Percentiles rank a stretch among this genome's conserved stretches.
Conservation (phyloP, 2,329 filamentous ascomycete genomes). For the Dryadomyces quercus-mongolicae region DNA sequence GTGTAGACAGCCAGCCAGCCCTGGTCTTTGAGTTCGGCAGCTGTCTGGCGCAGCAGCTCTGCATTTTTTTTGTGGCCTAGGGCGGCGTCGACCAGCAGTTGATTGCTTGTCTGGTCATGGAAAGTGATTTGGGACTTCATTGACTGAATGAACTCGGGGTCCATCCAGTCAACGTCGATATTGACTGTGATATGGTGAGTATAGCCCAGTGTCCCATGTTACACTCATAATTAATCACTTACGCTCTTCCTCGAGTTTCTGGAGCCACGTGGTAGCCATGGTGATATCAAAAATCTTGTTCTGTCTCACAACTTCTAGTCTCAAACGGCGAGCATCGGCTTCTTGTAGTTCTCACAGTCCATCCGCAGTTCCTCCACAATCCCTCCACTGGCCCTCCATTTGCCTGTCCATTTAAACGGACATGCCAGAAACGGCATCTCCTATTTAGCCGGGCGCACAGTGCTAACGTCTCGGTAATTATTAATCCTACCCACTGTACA, state of each 20-base stretch:
- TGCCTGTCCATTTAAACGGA: too few relatives aligned
- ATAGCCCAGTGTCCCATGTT: background rate
- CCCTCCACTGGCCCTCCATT: too few relatives aligned
- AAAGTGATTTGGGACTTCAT: conserved; percentile 22
- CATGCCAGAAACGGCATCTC: too few relatives aligned
- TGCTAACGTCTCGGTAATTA: too few relatives aligned
- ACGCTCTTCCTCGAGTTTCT: conserved; percentile 30
- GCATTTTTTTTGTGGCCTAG: conserved; percentile 30
- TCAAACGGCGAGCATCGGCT: too few relatives aligned
- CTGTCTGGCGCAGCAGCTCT: conserved; percentile 26
- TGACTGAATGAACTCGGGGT: conserved; percentile 31
- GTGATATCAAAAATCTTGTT: background rate
- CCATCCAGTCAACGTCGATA: conserved; percentile 40
- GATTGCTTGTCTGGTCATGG: conserved; percentile 38
- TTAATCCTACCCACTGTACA: too few relatives aligned
- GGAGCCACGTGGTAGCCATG: conserved; percentile 23
- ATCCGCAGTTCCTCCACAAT: too few relatives aligned
- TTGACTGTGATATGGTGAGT: conserved; percentile 23
- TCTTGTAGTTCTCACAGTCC: too few relatives aligned
- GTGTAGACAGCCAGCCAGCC: conserved; percentile 37
- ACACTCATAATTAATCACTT: conserved; percentile 8
- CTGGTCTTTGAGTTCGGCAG: conserved; percentile 29
- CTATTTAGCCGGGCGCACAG: too few relatives aligned
- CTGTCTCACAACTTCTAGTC: too few relatives aligned
- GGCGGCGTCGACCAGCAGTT: conserved; percentile 34